These are phyloP conservation scores for Dianthus caryophyllus DNA, from an alignment of 148 eudicot genomes.

Conservation along the genomic window DNA sequence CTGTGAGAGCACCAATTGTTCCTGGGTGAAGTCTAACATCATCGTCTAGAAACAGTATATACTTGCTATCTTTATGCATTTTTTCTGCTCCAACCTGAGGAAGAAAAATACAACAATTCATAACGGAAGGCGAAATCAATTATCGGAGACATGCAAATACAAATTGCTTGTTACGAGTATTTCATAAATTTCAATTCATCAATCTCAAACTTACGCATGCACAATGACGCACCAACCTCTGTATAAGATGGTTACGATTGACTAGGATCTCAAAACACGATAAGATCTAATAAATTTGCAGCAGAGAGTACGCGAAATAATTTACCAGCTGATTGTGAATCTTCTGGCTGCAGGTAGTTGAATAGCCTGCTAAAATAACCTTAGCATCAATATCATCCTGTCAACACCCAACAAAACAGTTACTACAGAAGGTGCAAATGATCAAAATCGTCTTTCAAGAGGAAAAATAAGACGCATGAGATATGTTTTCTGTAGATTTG, in stretches of 20 bases:
- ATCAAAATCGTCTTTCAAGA: slow-evolving; percentile 10
- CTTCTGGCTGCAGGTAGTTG: slow-evolving; percentile 97
- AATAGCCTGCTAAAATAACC: slow-evolving; percentile 79
- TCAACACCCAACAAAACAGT: slow-evolving; percentile 22
- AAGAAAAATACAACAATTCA: neutral
- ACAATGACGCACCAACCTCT: neutral
- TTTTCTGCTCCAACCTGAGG: slow-evolving; percentile 85
- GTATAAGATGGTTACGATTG: neutral
- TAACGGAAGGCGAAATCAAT: neutral
- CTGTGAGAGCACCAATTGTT: slow-evolving; percentile 90
- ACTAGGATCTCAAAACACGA: neutral
- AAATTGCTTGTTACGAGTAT: neutral
- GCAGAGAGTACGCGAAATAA: neutral
- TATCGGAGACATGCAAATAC: neutral
- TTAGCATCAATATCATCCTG: slow-evolving; percentile 87
- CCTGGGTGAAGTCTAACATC: slow-evolving; percentile 99
- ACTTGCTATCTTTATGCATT: slow-evolving; percentile 94
- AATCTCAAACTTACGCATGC: slow-evolving; percentile 1
- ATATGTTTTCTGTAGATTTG: neutral
- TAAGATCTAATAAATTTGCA: neutral
- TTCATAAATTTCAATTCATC: neutral
- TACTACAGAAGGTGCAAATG: neutral
- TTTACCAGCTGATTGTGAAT: slow-evolving; percentile 96
- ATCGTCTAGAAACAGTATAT: slow-evolving; percentile 90
- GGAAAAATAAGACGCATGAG: slow-evolving; percentile 5